A percentile compares a stretch with the other conserved stretches of the same genome.
These are phyloP conservation scores for Isoetes engelmannii DNA, from an alignment of 83 land plant genomes.

Conservation along the genomic window DNA sequence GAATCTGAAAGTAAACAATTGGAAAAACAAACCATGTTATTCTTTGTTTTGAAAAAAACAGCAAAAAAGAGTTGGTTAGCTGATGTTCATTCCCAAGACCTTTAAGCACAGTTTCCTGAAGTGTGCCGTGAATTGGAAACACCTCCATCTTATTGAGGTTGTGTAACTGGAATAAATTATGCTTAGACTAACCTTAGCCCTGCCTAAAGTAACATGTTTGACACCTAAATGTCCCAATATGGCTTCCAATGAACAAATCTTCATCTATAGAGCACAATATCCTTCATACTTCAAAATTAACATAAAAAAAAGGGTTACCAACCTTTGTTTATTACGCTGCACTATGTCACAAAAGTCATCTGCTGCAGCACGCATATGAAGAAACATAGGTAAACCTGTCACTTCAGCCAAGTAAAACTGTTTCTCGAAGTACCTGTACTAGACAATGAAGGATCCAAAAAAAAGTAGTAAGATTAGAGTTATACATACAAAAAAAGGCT, in stretches of 20 bases:
- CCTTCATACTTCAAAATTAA: not conserved
- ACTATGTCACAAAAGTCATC: constrained; percentile 76
- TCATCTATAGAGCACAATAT: not conserved
- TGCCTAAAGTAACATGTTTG: no score
- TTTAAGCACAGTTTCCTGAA: no score
- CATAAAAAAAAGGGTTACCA: constrained; percentile 6
- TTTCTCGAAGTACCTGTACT: constrained; percentile 78
- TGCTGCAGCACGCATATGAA: constrained; percentile 98
- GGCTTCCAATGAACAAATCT: no score
- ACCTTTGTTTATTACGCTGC: constrained; percentile 64
- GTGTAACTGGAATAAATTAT: no score
- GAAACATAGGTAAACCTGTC: constrained; percentile 80
- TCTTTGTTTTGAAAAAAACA: not conserved
- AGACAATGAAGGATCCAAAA: not conserved
- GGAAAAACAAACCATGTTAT: constrained; percentile 2
- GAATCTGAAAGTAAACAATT: constrained; percentile 2
- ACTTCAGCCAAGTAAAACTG: constrained; percentile 84
- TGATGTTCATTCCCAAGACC: no score
- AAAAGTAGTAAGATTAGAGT: not conserved
- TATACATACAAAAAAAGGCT: not conserved
- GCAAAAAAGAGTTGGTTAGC: no score
- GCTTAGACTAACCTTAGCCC: no score
- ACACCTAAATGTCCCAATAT: no score
- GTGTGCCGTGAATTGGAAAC: no score
- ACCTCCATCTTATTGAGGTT: no score